These are phyloP conservation scores for Neonectria sp. DNA, from an alignment of 2,329 filamentous ascomycete genomes.

Conservation along the genomic window DNA sequence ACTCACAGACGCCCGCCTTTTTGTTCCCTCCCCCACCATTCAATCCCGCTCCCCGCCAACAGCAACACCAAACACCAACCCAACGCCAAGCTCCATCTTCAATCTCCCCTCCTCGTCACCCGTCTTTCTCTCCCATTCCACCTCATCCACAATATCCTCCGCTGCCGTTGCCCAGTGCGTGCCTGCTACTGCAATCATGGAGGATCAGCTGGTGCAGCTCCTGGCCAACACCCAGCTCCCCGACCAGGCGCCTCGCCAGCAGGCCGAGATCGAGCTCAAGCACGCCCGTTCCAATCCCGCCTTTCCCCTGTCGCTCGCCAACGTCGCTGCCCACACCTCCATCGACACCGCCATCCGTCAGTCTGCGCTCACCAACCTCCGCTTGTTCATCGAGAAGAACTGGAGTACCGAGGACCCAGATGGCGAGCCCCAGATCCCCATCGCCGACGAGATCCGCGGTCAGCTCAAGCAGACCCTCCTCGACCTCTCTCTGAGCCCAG, in stretches of 20 bases:
- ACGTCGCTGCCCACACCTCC: constrained; percentile 83
- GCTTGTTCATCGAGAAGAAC: constrained; percentile 85
- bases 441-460: constrained; percentile 81
- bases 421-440: constrained; percentile 72
- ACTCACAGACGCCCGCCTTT: constrained; percentile 39
- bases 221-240: constrained; percentile 88
- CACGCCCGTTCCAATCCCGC: constrained; percentile 77
- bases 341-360: constrained; percentile 85
- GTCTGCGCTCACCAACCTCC: constrained; percentile 83
- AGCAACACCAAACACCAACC: constrained; percentile 34
- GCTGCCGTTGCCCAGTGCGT: constrained; percentile 16
- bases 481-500: constrained; percentile 80
- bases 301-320: constrained; percentile 85
- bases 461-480: constrained; percentile 82
- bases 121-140: constrained; percentile 3
- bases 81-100: constrained; percentile 28
- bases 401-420: constrained; percentile 87
- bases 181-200: constrained; percentile 70
- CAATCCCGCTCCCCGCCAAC: constrained; percentile 27
- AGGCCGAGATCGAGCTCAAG: constrained; percentile 87
- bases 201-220: constrained; percentile 91
- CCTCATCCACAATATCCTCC: not conserved
- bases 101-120: constrained; percentile 18
- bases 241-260: constrained; percentile 82
- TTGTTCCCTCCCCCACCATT: constrained; percentile 38